phyloP scores from a whole-genome alignment of 345 rosid genomes.

The Turritis glabra region DNA sequence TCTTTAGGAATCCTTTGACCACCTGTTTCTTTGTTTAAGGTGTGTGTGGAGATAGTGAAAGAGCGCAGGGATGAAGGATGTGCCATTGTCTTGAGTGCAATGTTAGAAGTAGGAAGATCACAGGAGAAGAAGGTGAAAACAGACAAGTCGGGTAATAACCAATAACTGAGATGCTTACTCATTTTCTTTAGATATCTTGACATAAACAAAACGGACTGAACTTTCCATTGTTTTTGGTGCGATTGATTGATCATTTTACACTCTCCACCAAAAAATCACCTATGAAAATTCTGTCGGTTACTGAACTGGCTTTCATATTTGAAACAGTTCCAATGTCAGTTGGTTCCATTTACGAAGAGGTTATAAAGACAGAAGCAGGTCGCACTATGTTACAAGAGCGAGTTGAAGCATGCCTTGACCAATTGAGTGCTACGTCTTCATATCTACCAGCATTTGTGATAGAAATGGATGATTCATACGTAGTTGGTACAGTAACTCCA shows the following conservation, averaged over 20 bases:
- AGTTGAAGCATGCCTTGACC: constrained; percentile 59
- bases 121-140: constrained; percentile 74
- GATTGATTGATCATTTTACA: constrained; percentile 20
- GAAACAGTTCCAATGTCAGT: constrained; percentile 59
- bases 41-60: constrained; percentile 69
- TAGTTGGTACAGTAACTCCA: constrained; percentile 50
- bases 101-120: constrained; percentile 72
- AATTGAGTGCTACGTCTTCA: constrained; percentile 47
- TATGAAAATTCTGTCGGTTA: background rate
- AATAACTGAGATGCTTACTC: constrained; percentile 21
- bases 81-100: constrained; percentile 69
- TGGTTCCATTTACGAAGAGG: constrained; percentile 75
- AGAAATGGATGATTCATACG: constrained; percentile 49
- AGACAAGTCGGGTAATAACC: constrained; percentile 63
- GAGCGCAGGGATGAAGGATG: constrained; percentile 66
- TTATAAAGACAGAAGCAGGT: constrained; percentile 73
- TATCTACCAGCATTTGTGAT: constrained; percentile 48
- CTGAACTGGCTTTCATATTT: background rate
- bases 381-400: constrained; percentile 73
- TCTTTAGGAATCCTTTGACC: background rate
- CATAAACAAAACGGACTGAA: background rate
- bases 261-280: background rate
- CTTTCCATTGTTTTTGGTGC: background rate
- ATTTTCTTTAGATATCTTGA: constrained; percentile 2
- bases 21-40: constrained; percentile 38